Conservation (phyloP, 352 stramenopile species). For the Elongisporangium anandrum region DNA sequence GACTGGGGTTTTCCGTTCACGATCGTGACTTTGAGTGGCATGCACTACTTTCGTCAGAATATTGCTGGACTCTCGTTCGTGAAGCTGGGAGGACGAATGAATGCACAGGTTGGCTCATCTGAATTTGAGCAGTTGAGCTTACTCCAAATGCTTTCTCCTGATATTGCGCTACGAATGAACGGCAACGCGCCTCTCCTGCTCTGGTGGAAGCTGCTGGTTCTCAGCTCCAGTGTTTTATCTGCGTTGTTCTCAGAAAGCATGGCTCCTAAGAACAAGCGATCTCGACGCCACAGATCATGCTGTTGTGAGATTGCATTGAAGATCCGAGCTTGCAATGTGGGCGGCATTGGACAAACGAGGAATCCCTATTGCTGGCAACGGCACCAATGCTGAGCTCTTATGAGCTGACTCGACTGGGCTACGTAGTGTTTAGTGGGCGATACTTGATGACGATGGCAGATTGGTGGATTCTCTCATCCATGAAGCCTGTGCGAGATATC, state of each 20-base stretch:
- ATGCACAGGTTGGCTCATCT: constrained; percentile 2
- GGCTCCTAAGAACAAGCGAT: background rate
- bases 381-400: constrained; percentile 1
- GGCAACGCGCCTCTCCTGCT: constrained; percentile 19
- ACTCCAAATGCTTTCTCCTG: constrained; percentile 15
- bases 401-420: constrained; percentile 6
- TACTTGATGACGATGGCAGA: constrained; percentile 3
- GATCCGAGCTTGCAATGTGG: background rate
- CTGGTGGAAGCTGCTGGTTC: constrained; percentile 11
- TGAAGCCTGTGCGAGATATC: background rate
- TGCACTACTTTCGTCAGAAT: constrained; percentile 7
- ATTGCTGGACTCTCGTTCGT: constrained; percentile 5
- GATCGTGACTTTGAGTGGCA: constrained; percentile 11
- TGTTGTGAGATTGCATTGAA: background rate
- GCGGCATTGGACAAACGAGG: background rate
- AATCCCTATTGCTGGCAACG: background rate
- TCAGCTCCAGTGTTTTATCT: constrained; percentile 9
- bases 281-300: background rate
- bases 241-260: constrained; percentile 1
- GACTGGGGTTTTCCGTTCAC: constrained; percentile 20
- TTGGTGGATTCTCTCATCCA: constrained; percentile 1
- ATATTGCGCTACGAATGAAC: constrained; percentile 23
- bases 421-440: background rate
- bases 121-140: constrained; percentile 8
- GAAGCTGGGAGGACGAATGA: constrained; percentile 12